Evolutionary conservation across 495 filamentous ascomycete species (phyloP).

Genomic region (Ramalina peruviana): DNA sequence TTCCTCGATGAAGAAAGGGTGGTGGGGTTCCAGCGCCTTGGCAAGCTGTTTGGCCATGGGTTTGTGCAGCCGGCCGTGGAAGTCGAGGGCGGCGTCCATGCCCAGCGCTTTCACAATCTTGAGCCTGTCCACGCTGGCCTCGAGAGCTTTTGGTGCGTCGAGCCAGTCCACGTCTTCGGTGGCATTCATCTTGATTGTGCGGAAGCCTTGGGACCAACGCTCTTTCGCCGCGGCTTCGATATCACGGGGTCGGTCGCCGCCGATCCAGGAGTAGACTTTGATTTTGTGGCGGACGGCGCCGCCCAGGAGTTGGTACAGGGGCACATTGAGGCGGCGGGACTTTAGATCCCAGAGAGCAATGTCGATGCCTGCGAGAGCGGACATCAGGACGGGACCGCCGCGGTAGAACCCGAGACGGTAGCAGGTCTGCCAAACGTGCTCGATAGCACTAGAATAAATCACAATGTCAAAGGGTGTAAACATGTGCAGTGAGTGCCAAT

Average conservation of each 20-base stretch:
- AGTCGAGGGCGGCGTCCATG: constrained; percentile 61
- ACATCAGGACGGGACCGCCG: constrained; percentile 77
- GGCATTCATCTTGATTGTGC: constrained; percentile 68
- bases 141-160: constrained; percentile 51
- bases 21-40: constrained; percentile 52
- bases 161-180: constrained; percentile 70
- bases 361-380: constrained; percentile 63
- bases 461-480: constrained; percentile 3
- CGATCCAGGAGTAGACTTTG: constrained; percentile 78
- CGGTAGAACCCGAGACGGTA: constrained; percentile 65
- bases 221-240: constrained; percentile 50
- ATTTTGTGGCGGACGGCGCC: constrained; percentile 63
- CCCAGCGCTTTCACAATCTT: constrained; percentile 56
- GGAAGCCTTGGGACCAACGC: constrained; percentile 58
- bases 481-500: background rate
- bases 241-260: constrained; percentile 64
- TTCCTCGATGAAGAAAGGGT: constrained; percentile 71
- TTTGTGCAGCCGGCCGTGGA: constrained; percentile 66
- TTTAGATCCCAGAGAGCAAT: constrained; percentile 80
- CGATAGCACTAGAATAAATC: constrained; percentile 47
- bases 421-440: constrained; percentile 64
- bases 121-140: constrained; percentile 53
- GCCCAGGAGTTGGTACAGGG: constrained; percentile 60
- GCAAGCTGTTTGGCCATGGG: constrained; percentile 73
- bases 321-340: constrained; percentile 43